Conservation (phyloP, 768 basidiomycete genomes). For the Polyporus arcularius region DNA sequence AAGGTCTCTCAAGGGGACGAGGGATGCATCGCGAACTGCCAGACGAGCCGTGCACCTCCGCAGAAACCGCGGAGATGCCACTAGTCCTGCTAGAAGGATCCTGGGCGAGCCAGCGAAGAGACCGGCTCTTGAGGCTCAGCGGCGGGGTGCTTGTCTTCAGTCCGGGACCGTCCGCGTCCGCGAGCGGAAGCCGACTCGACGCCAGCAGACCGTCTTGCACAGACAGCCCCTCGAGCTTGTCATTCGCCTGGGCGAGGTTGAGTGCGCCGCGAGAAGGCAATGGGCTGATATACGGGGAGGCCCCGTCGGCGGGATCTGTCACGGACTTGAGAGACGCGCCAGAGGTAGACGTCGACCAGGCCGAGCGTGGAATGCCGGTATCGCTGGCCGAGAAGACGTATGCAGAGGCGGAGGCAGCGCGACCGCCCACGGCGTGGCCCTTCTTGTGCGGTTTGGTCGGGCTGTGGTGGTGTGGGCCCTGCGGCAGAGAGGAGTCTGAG, state of each 20-base stretch:
- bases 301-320: neutral
- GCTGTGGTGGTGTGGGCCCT: neutral
- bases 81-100: neutral
- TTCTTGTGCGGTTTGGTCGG: neutral
- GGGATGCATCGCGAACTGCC: neutral
- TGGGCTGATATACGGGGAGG: too few relatives aligned
- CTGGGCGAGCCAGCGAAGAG: neutral
- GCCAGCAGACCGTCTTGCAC: conserved; percentile 8
- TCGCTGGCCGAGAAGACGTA: neutral
- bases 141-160: conserved; percentile 10
- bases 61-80: neutral
- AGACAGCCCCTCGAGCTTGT: conserved; percentile 9
- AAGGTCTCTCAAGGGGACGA: neutral
- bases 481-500: conserved; percentile 8
- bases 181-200: neutral
- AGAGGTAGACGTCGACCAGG: neutral
- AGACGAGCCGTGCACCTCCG: neutral
- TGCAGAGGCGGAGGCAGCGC: conserved; percentile 2
- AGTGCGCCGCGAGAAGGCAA: neutral
- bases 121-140: neutral
- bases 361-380: neutral
- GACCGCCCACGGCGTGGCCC: neutral
- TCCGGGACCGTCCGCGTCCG: neutral
- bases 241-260: neutral
- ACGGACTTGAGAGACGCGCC: neutral